A percentile compares a stretch with the other conserved stretches of the same genome.
These are phyloP conservation scores for Globisporangium okanoganense DNA, from an alignment of 352 stramenopile species.

Conservation along the genomic window DNA sequence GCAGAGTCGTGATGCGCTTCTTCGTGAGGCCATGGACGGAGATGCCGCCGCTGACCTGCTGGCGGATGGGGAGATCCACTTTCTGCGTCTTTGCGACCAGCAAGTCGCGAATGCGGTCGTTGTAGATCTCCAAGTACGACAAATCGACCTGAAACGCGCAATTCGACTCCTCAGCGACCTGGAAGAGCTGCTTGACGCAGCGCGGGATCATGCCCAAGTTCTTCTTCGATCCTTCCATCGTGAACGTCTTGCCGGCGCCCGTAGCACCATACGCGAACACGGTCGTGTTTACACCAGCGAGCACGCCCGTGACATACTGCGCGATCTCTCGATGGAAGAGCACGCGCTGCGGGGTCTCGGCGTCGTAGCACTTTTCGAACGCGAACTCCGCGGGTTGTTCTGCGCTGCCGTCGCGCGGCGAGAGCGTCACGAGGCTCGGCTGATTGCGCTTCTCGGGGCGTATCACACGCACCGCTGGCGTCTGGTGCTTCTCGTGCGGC, in stretches of 20 bases:
- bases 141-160: conserved; percentile 29
- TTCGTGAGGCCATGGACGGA: conserved; percentile 28
- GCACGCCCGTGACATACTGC: conserved; percentile 25
- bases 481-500: conserved; percentile 22
- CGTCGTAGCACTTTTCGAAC: conserved; percentile 46
- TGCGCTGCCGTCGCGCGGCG: background rate
- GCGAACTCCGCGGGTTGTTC: conserved; percentile 16
- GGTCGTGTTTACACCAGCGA: conserved; percentile 43
- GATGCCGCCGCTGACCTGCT: conserved; percentile 33
- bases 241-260: conserved; percentile 64
- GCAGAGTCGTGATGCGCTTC: conserved; percentile 23
- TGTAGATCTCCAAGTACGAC: conserved; percentile 87
- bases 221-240: conserved; percentile 54
- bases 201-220: conserved; percentile 49
- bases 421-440: conserved; percentile 17
- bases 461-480: conserved; percentile 15
- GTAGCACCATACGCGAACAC: conserved; percentile 61
- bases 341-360: conserved; percentile 26
- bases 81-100: conserved; percentile 29
- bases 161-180: conserved; percentile 22
- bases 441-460: conserved; percentile 13
- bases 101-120: conserved; percentile 83
- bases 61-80: conserved; percentile 29
- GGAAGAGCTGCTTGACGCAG: conserved; percentile 41
- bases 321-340: conserved; percentile 41